phyloP scores from a whole-genome alignment of 2,329 filamentous ascomycete species.

The Pseudogymnoascus sp. region DNA sequence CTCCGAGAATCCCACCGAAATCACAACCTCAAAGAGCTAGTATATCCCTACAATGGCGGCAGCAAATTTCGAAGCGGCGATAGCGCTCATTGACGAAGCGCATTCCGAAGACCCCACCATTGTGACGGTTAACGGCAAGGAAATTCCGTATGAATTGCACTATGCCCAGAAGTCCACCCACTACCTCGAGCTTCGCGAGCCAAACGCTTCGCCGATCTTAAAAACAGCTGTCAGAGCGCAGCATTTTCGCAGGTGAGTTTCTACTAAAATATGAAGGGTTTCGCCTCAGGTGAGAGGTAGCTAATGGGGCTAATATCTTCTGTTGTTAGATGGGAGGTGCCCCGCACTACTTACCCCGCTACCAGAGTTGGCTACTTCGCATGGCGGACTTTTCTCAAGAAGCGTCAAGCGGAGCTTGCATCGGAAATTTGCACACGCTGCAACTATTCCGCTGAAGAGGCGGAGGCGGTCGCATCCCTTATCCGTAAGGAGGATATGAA shows the following conservation, averaged over 20 bases:
- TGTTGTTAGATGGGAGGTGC: slow-evolving; percentile 62
- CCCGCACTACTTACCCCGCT: slow-evolving; percentile 64
- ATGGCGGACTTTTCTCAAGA: slow-evolving; percentile 71
- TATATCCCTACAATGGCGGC: slow-evolving; percentile 14
- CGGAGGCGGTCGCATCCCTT: slow-evolving; percentile 58
- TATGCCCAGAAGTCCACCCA: slow-evolving; percentile 74
- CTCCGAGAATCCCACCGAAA: background rate
- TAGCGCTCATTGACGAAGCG: slow-evolving; percentile 65
- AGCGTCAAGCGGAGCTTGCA: slow-evolving; percentile 60
- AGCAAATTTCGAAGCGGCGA: slow-evolving; percentile 41
- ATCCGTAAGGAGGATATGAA: slow-evolving; percentile 72
- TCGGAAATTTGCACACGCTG: slow-evolving; percentile 42
- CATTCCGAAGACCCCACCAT: slow-evolving; percentile 61
- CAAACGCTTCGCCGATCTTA: slow-evolving; percentile 58
- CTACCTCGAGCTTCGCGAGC: slow-evolving; percentile 57
- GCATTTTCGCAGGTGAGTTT: slow-evolving; percentile 60
- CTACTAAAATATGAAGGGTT: background rate
- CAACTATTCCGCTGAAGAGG: slow-evolving; percentile 39
- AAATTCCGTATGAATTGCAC: slow-evolving; percentile 68
- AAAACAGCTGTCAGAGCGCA: slow-evolving; percentile 75
- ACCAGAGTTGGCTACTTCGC: slow-evolving; percentile 68
- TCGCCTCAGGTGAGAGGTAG: background rate
- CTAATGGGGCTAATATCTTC: background rate
- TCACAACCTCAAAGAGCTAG: background rate
- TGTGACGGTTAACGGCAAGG: slow-evolving; percentile 36